These are phyloP conservation scores for Pseudomassariella vexata DNA, from an alignment of 2,329 filamentous ascomycete species.

Conservation along the genomic window DNA sequence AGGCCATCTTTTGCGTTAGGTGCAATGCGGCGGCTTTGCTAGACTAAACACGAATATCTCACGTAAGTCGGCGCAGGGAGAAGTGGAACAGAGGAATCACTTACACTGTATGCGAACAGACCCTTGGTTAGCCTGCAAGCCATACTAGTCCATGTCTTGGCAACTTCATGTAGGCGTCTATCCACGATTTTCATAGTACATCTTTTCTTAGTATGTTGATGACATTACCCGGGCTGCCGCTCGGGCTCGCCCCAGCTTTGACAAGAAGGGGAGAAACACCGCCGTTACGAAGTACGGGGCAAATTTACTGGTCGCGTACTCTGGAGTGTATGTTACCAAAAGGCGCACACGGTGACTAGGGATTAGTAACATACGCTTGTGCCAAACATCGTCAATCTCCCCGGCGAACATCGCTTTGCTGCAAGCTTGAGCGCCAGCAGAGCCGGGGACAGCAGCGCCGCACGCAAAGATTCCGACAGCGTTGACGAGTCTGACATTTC, in stretches of 20 bases:
- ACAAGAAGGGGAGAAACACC: slow-evolving; percentile 48
- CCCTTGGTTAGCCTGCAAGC: slow-evolving; percentile 13
- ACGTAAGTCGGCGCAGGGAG: neutral
- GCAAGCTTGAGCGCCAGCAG: slow-evolving; percentile 18
- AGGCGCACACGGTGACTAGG: neutral
- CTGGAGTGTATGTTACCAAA: slow-evolving; percentile 7
- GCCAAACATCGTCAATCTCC: slow-evolving; percentile 15
- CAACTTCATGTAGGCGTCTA: neutral
- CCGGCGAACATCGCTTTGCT: slow-evolving; percentile 19
- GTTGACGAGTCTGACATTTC: slow-evolving; percentile 35
- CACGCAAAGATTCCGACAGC: slow-evolving; percentile 40
- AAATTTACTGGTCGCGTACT: slow-evolving; percentile 45
- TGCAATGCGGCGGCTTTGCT: slow-evolving; percentile 20
- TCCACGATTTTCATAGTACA: slow-evolving; percentile 38
- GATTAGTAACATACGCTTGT: slow-evolving; percentile 12
- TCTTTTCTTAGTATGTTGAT: slow-evolving; percentile 48
- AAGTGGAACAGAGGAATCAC: neutral
- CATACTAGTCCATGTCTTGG: neutral
- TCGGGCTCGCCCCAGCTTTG: slow-evolving; percentile 37
- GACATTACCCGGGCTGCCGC: slow-evolving; percentile 41
- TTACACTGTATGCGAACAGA: slow-evolving; percentile 21
- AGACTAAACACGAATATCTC: too few species aligned
- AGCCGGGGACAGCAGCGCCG: slow-evolving; percentile 7
- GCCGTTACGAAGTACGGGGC: slow-evolving; percentile 47
- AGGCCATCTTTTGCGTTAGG: slow-evolving; percentile 19